Conservation (phyloP, 176 grass and related monocot genomes). For the Musa troglodytarum region DNA sequence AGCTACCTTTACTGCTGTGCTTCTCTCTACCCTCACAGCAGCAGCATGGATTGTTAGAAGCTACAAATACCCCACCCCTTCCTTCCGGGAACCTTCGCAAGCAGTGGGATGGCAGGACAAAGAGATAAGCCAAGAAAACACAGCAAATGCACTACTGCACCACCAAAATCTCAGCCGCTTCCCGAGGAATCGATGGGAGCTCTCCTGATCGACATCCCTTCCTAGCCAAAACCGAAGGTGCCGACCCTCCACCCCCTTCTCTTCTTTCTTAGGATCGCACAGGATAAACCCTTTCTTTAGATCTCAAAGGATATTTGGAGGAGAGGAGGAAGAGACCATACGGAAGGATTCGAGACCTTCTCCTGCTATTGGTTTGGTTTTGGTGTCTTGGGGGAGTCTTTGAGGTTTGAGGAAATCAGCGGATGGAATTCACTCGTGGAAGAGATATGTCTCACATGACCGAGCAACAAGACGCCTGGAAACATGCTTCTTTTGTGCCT, state of each 20-base stretch:
- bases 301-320: not conserved
- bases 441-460: slow-evolving; percentile 21
- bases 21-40: slow-evolving; percentile 18
- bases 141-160: not conserved
- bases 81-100: slow-evolving; percentile 2
- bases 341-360: no score
- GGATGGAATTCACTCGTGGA: slow-evolving; percentile 31
- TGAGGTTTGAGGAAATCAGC: no score
- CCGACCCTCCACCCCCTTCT: slow-evolving; percentile 9
- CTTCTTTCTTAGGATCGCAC: not conserved
- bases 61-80: not conserved
- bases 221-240: no score
- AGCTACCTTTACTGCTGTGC: slow-evolving; percentile 1
- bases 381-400: not conserved
- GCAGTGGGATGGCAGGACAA: slow-evolving; percentile 1
- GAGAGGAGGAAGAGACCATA: no score
- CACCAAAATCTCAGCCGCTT: not conserved
- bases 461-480: slow-evolving; percentile 16
- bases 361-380: not conserved
- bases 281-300: not conserved
- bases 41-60: not conserved
- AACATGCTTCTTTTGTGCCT: not conserved
- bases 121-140: not conserved
- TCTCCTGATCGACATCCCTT: slow-evolving; percentile 3
- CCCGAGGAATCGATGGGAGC: not conserved